Conservation (phyloP, 192 early-diverging fungal genomes). For the Kickxella alabastrina region DNA sequence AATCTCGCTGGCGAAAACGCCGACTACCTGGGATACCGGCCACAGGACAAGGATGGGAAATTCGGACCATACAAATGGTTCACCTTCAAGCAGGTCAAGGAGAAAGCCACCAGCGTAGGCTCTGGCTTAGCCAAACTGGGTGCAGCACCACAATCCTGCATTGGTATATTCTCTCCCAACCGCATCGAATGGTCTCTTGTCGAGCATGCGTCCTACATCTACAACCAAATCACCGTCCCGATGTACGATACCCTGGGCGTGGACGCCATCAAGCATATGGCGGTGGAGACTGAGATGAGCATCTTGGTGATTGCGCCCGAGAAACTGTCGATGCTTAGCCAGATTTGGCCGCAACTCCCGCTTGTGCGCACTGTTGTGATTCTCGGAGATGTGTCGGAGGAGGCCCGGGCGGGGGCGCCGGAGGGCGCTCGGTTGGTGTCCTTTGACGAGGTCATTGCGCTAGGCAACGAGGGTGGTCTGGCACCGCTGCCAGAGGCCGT, state of each 20-base stretch:
- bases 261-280: slow-evolving; percentile 78
- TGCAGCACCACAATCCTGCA: slow-evolving; percentile 49
- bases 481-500: slow-evolving; percentile 54
- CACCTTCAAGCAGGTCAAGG: slow-evolving; percentile 66
- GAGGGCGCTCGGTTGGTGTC: slow-evolving; percentile 54
- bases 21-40: slow-evolving; percentile 38
- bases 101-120: slow-evolving; percentile 61
- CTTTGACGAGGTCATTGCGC: slow-evolving; percentile 57
- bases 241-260: slow-evolving; percentile 82
- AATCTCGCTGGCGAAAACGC: slow-evolving; percentile 27
- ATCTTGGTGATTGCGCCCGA: slow-evolving; percentile 65
- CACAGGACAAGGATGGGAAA: slow-evolving; percentile 40
- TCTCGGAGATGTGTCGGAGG: slow-evolving; percentile 44
- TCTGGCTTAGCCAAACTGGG: slow-evolving; percentile 80
- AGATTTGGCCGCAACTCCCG: slow-evolving; percentile 46
- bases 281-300: slow-evolving; percentile 81
- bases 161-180: slow-evolving; percentile 69
- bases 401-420: slow-evolving; percentile 9
- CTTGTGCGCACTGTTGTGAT: slow-evolving; percentile 56
- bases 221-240: slow-evolving; percentile 71
- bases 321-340: slow-evolving; percentile 44
- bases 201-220: slow-evolving; percentile 56
- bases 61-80: slow-evolving; percentile 75
- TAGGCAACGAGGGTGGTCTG: slow-evolving; percentile 46
- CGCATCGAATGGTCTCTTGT: slow-evolving; percentile 45